phyloP scores from a whole-genome alignment of 2,329 filamentous ascomycete species.

The Pseudogymnoascus sp. region DNA sequence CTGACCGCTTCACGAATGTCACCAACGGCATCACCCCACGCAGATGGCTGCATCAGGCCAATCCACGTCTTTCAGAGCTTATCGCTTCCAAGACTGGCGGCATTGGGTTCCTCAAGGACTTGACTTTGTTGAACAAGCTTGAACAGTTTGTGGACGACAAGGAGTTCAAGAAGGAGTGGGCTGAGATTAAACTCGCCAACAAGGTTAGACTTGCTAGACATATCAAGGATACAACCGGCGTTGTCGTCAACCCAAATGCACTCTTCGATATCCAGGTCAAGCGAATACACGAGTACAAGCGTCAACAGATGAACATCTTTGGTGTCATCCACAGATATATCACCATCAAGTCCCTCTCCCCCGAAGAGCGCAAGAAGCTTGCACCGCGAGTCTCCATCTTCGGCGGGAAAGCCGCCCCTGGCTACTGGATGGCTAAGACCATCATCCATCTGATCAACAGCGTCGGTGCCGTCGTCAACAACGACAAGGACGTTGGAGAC shows the following conservation, averaged over 20 bases:
- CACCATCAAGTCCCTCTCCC: slow-evolving; percentile 73
- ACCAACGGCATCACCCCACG: slow-evolving; percentile 96
- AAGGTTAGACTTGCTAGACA: slow-evolving; percentile 87
- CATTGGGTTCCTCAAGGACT: slow-evolving; percentile 79
- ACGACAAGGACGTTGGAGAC: slow-evolving; percentile 85
- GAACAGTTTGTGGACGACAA: slow-evolving; percentile 81
- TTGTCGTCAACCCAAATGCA: slow-evolving; percentile 77
- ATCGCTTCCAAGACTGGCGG: slow-evolving; percentile 86
- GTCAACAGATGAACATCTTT: slow-evolving; percentile 98
- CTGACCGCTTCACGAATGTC: slow-evolving; percentile 97
- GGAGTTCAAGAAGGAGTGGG: slow-evolving; percentile 88
- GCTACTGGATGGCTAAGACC: slow-evolving; percentile 99
- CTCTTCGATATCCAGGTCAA: slow-evolving; percentile 98
- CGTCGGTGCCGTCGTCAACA: slow-evolving; percentile 84
- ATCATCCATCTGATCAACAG: slow-evolving; percentile 95
- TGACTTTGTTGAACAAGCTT: slow-evolving; percentile 78
- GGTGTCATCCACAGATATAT: slow-evolving; percentile 94
- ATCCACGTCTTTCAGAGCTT: slow-evolving; percentile 82
- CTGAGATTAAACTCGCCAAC: slow-evolving; percentile 93
- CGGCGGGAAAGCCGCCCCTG: slow-evolving; percentile 93
- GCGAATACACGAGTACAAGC: slow-evolving; percentile 98
- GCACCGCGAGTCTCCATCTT: slow-evolving; percentile 90
- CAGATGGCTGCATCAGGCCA: slow-evolving; percentile 95
- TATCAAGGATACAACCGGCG: slow-evolving; percentile 73
- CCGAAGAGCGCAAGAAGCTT: slow-evolving; percentile 79